A percentile compares a stretch with the other conserved stretches of the same genome.
Conservation (phyloP, 805 yeast genomes). For the Saccharomyces kudriavzevii region DNA sequence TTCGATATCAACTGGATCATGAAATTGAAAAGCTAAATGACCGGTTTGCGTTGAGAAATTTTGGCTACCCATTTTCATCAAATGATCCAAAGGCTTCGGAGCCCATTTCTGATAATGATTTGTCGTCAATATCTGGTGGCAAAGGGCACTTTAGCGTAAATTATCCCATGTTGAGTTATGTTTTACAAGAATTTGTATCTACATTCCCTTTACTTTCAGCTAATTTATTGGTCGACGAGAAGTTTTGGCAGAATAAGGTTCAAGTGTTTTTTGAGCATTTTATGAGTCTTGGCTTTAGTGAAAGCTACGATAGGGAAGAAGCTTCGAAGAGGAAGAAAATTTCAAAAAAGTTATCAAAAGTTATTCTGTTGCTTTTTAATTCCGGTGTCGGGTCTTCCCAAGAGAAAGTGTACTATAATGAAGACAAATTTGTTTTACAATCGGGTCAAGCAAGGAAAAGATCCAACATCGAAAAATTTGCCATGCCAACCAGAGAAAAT, state of each 20-base stretch:
- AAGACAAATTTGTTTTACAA: slow-evolving; percentile 26
- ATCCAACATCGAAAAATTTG: slow-evolving; percentile 28
- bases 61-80: slow-evolving; percentile 70
- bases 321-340: slow-evolving; percentile 61
- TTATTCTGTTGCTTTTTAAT: slow-evolving; percentile 61
- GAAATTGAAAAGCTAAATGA: slow-evolving; percentile 58
- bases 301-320: slow-evolving; percentile 67
- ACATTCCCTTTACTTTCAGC: slow-evolving; percentile 68
- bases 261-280: slow-evolving; percentile 79
- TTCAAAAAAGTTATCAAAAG: slow-evolving; percentile 50
- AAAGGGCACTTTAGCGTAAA: slow-evolving; percentile 16
- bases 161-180: slow-evolving; percentile 63
- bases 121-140: slow-evolving; percentile 10
- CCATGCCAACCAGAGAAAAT: slow-evolving; percentile 37
- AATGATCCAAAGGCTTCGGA: slow-evolving; percentile 33
- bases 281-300: slow-evolving; percentile 61
- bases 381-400: slow-evolving; percentile 60
- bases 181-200: slow-evolving; percentile 52
- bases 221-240: slow-evolving; percentile 36
- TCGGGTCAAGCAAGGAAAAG: slow-evolving; percentile 25
- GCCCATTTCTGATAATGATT: slow-evolving; percentile 9
- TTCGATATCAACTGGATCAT: slow-evolving; percentile 49
- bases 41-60: slow-evolving; percentile 51
- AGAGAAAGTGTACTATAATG: slow-evolving; percentile 42
- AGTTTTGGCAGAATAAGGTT: slow-evolving; percentile 72